Percentiles rank a stretch among this genome's conserved stretches.
Evolutionary conservation across 2,329 filamentous ascomycete genomes (phyloP).

Genomic region (Penicillium occitanis): DNA sequence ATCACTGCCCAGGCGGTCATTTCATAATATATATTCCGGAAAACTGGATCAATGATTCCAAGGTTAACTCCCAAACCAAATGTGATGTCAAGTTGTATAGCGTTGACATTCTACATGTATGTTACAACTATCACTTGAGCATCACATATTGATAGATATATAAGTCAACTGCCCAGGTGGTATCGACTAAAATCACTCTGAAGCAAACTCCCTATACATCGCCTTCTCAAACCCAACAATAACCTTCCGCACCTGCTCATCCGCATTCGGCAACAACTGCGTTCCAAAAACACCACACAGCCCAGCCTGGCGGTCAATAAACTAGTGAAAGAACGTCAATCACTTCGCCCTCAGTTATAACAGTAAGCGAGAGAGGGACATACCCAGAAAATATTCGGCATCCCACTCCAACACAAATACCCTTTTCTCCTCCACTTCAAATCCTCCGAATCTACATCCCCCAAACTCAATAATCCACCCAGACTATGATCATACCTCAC

Average conservation of each 20-base stretch:
- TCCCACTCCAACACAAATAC: conserved; percentile 18
- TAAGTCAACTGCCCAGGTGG: background rate
- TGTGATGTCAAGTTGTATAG: background rate
- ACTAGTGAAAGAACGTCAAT: background rate
- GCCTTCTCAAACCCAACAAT: conserved; percentile 13
- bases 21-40: background rate
- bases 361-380: background rate
- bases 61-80: background rate
- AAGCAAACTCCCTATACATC: conserved; percentile 12
- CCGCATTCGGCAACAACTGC: conserved; percentile 17
- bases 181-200: background rate
- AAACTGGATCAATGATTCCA: background rate
- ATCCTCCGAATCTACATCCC: conserved; percentile 5
- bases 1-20: too few species aligned
- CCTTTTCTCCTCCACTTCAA: conserved; percentile 20
- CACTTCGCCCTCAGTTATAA: background rate
- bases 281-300: conserved; percentile 17
- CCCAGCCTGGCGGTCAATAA: conserved; percentile 18
- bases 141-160: background rate
- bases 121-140: background rate
- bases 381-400: conserved; percentile 19
- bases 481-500: conserved; percentile 14
- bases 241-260: conserved; percentile 13
- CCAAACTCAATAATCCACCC: conserved; percentile 15
- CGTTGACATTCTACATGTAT: background rate